Evolutionary conservation across 441 rosid species (phyloP), one percentile per base, ranked within the genome.

Genomic region (Populus trichocarpa): DNA sequence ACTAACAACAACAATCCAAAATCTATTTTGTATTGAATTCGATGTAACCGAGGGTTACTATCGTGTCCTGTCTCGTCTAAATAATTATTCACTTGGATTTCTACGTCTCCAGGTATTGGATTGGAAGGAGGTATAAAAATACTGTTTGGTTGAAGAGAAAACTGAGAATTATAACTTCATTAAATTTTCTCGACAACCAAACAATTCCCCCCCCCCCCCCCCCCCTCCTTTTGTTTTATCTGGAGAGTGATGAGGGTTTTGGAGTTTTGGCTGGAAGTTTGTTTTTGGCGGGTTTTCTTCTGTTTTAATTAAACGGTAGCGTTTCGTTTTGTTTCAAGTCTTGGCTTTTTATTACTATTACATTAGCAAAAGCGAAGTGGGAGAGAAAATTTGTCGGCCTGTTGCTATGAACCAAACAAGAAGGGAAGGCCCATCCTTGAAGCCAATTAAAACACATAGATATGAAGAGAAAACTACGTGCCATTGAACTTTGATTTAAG

Each of bases 21-120:
- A 25, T 63, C 9, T 36, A 59, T 22, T 63, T 73, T 38, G 33
- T 40, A 73, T 82, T 75, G 4, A n/a, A 59, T 32, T 38, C 84
- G 84, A 66, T 35, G 0, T 0, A 4, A 6, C 32, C 87, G 28
- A 85, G 57, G 85, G 16, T 46, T 8, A 2, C 0, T 12, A 63
- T 33, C 69, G 35, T 26, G 69, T 26, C 73, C 5, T 65, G 76
- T 79, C 25, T 78, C 53, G 28, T 53, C 28, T 63, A 30, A 25
- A 18, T 25, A 16, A 32, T 40, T 12, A 22, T 70, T 72, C 3
- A 12, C 40, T 40, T 87, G 28, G 87, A 14, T 20, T 16, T 61
- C 75, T 63, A 70, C 87, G 84, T 78, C 82, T n/a, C 10, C 50
- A 26, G 70, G 28, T 73, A 69, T 75, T 75, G 81, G 80, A 71